Conservation (phyloP, 176 grass and related monocot species). For the Musa itinerans region DNA sequence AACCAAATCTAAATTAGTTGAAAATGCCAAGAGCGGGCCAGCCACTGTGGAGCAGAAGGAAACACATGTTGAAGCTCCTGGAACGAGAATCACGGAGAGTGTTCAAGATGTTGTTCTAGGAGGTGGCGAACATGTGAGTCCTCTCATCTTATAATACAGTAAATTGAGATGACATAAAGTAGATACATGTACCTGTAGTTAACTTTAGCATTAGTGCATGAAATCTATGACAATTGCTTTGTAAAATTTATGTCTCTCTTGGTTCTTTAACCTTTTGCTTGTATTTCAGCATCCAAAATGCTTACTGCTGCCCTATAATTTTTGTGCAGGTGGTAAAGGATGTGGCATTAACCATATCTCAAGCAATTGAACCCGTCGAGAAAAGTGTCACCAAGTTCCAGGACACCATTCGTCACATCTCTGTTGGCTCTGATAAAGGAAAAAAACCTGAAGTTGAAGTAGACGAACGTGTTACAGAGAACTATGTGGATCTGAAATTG, state of each 20-base stretch:
- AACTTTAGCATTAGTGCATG: background rate
- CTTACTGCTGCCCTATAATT: background rate
- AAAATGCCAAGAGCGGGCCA: slow-evolving; percentile 1
- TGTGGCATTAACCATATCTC: slow-evolving; percentile 69
- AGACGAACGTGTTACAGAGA: slow-evolving; percentile 43
- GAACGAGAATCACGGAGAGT: slow-evolving; percentile 75
- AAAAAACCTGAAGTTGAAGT: slow-evolving; percentile 38
- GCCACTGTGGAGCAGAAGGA: slow-evolving; percentile 45
- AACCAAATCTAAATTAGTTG: slow-evolving; percentile 33
- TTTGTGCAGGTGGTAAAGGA: slow-evolving; percentile 63
- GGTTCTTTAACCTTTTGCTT: background rate
- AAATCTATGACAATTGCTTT: background rate
- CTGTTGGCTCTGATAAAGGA: slow-evolving; percentile 29
- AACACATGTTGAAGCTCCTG: slow-evolving; percentile 42
- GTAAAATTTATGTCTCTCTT: background rate
- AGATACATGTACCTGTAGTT: too few species aligned
- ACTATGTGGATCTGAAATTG: slow-evolving; percentile 20
- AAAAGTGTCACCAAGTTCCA: slow-evolving; percentile 79
- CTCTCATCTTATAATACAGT: background rate
- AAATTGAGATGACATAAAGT: too few species aligned
- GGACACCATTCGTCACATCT: slow-evolving; percentile 55
- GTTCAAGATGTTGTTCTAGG: slow-evolving; percentile 71
- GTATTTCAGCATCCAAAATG: too few species aligned
- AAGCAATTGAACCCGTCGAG: slow-evolving; percentile 70
- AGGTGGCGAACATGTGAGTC: slow-evolving; percentile 62